Conservation (phyloP, 306 rosid species). For the Prinsepia uniflora region DNA sequence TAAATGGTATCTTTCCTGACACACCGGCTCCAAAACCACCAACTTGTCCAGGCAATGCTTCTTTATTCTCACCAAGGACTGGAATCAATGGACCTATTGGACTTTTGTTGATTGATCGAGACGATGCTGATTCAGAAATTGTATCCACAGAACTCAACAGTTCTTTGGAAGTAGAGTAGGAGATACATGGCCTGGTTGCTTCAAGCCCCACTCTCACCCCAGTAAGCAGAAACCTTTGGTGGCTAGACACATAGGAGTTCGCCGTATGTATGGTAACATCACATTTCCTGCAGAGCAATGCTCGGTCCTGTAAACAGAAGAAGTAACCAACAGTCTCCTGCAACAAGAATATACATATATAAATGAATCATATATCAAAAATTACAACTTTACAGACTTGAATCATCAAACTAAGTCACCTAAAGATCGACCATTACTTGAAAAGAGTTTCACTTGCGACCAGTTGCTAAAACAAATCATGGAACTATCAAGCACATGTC, state of each 20-base stretch:
- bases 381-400: background rate
- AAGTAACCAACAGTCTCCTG: constrained; percentile 62
- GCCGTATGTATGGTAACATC: constrained; percentile 45
- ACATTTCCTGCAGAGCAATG: constrained; percentile 64
- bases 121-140: background rate
- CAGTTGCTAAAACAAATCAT: background rate
- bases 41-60: background rate
- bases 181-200: constrained; percentile 19
- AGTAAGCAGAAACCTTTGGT: constrained; percentile 30
- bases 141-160: background rate
- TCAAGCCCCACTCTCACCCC: constrained; percentile 35
- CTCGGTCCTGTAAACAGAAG: constrained; percentile 72
- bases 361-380: background rate
- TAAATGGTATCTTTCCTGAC: background rate
- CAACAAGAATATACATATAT: background rate
- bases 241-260: constrained; percentile 22
- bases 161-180: background rate
- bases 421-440: no score
- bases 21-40: background rate
- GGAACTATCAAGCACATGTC: no score
- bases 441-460: background rate
- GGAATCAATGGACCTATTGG: background rate
- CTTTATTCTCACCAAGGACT: background rate
- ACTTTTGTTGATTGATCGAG: background rate
- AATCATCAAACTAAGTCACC: background rate